Base-by-base conservation (phyloP, 768 basidiomycete genomes). In the Butyriboletus loyo region DNA sequence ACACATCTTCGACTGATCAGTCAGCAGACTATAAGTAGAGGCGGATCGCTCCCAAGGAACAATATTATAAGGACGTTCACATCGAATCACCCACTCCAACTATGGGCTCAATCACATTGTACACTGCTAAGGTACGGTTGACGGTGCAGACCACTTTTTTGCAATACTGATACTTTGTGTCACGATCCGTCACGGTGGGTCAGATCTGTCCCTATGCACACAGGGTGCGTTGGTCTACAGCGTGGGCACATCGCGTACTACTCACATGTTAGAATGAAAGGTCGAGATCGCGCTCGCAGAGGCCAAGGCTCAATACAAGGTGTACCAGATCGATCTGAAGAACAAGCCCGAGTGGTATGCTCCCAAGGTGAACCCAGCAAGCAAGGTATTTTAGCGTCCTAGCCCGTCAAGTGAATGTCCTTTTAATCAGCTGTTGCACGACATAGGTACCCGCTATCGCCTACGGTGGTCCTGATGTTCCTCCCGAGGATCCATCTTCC, bases 331-430 rank as follows among this genome's bases (percentile, higher is more conserved):
- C 42, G 82, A 86, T 57, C 67, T 88, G 13, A 44, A 52, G 57
- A 82, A 84, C 71, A 88, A 87, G 69, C 85, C 85, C 1, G 81
- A 77, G 45, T 86, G 85, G 85, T 86, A 84, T 61, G 79, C 79
- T 0, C 75, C 78, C 0, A 76, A 81, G 53, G 78, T 88, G 35
- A 88, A 87, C 67, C 81, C 81, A 1, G 83, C 78, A 0, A 79
- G 79, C 70, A 87, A 86, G 77, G 85, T 83, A 59, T 15, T 17
- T 17, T 3, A 7, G 31, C n/a, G 5, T 21, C 6, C 11, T 11
- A 17, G n/a, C 5, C 13, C 6, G 24, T 30, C 9, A n/a, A 49
- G 24, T n/a, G n/a, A n/a, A 21, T 13, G n/a, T 15, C 17, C n/a
- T 38, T 6, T 22, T 40, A 15, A 37, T 14, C n/a, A n/a, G 3